These are phyloP conservation scores for Austroboletus niveus DNA, from an alignment of 1,284 basidiomycete genomes.

Conservation along the genomic window DNA sequence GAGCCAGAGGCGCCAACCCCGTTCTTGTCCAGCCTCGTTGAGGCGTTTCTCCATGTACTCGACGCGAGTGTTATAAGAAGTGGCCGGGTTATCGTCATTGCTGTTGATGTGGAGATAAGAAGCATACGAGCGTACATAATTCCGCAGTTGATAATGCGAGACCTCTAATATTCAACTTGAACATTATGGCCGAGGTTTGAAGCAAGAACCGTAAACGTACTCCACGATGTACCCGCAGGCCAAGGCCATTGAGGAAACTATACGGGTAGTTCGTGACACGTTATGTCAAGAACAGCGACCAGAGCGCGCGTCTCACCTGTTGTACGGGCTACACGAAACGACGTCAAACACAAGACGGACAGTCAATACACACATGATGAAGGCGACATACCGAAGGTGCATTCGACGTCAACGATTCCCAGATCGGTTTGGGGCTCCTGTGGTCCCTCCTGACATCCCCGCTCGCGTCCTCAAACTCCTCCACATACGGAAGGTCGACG, in stretches of 20 bases:
- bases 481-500: slow-evolving; percentile 7
- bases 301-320: slow-evolving; percentile 1
- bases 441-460: slow-evolving; percentile 7
- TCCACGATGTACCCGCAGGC: slow-evolving; percentile 14
- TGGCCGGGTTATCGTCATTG: slow-evolving; percentile 38
- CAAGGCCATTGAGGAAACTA: slow-evolving; percentile 16
- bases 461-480: slow-evolving; percentile 2
- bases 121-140: slow-evolving; percentile 36
- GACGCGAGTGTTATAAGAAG: slow-evolving; percentile 48
- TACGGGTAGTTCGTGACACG: too few species aligned
- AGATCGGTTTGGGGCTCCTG: slow-evolving; percentile 9
- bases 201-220: not conserved
- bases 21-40: slow-evolving; percentile 27
- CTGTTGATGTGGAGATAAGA: slow-evolving; percentile 41
- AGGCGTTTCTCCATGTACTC: slow-evolving; percentile 42
- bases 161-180: slow-evolving; percentile 7
- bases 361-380: not conserved
- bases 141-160: slow-evolving; percentile 20
- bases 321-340: slow-evolving; percentile 4
- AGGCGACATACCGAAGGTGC: slow-evolving; percentile 6
- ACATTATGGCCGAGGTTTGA: not conserved
- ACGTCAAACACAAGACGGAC: not conserved
- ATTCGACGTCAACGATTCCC: slow-evolving; percentile 13
- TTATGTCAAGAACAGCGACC: not conserved
- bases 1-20: slow-evolving; percentile 38